Base-by-base conservation (phyloP, 163 green algal genomes). In the Scenedesmus sp. region DNA sequence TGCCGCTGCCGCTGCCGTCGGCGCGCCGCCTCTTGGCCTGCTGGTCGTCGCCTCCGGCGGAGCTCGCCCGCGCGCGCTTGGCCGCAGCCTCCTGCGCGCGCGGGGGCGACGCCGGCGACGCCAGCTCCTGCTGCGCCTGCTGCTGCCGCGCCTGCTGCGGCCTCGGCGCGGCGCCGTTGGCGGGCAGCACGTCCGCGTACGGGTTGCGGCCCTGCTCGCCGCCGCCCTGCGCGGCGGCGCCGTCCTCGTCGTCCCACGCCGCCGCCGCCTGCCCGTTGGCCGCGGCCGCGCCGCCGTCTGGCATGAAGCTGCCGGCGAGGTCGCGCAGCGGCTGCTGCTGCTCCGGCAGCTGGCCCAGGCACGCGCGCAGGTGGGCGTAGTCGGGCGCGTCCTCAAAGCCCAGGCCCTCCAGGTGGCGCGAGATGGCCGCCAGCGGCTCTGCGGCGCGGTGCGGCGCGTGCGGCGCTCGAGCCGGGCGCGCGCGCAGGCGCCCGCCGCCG, bases 371-470 rank as follows among this genome's bases (percentile, higher is more conserved):
- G 24, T 50, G 24, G 13, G 47, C 50, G 31, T 81, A 81, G 39
- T 81, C 56, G 2, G 74, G 74, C 9, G 18, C n/a, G 45, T 60
- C 74, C 34, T 31, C 74, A 75, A 81, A 81, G 2, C 15, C 36
- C 28, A 81, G 45, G 48, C 62, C 26, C 2, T 6, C 14, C 17
- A 81, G 31, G 51, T 81, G 74, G 34, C 11, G 4, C 29, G 28
- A 58, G 34, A 81, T 75, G 14, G 39, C 57, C 20, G 34, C 9
- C 3, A 81, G 39, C 9, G 74, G 29, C 31, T 75, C 74, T 81
- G 74, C 17, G 64, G 14, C 34, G 50, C 13, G 29, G 7, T 39
- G n/a, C 17, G 18, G 14, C 3, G 33, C 6, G 13, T n/a, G 15
- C 11, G 39, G 29, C 18, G 39, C 15, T 26, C 7, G 4, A 54